Base-by-base conservation (phyloP, 768 basidiomycete species). In the Mycena floridula region DNA sequence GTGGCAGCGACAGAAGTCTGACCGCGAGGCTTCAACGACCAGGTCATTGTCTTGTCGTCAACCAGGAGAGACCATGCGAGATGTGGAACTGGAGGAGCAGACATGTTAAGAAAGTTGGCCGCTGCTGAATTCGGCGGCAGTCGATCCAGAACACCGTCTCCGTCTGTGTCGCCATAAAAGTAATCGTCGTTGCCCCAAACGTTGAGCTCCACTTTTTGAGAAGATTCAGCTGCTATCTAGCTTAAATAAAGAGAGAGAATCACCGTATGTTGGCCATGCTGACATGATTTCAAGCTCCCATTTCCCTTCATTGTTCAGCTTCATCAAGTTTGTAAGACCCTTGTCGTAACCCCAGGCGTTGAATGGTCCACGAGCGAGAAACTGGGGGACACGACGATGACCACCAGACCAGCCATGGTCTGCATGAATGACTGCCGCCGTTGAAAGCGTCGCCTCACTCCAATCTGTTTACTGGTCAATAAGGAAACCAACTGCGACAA, bases 281-380 rank as follows among this genome's bases (percentile, higher is more conserved):
- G 88, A 77, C 84, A 91, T 92, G 58, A 95, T 82, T 61, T 91
- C 85, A 38, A 93, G 73, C 50, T 89, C 81, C 90, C 92, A 95
- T 40, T 71, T 69, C 41, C 82, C 76, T 38, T 89, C 74, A 6
- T 66, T 62, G 39, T 73, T 73, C 46, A 80, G 77, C 23, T 62
- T 65, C 85, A 95, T 89, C 50, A 74, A 53, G 30, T 86, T 75
- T 1, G 77, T 51, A 35, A 91, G 76, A 55, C 93, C 93, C 46
- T 80, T 69, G 66, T 96, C 93, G 59, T 81, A 92, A 44, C 93
- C 93, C 90, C 91, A 96, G 26, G 75, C 65, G 56, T 96, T 96
- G 76, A 89, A 96, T 0, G 83, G 81, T 39, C 93, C 93, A 53
- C 93, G 85, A 36, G 81, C 87, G 43, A 96, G 67, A 53, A 94